These are phyloP conservation scores for Rhizophagus sp. DNA, from an alignment of 192 early-diverging fungal genomes.

Conservation along the genomic window DNA sequence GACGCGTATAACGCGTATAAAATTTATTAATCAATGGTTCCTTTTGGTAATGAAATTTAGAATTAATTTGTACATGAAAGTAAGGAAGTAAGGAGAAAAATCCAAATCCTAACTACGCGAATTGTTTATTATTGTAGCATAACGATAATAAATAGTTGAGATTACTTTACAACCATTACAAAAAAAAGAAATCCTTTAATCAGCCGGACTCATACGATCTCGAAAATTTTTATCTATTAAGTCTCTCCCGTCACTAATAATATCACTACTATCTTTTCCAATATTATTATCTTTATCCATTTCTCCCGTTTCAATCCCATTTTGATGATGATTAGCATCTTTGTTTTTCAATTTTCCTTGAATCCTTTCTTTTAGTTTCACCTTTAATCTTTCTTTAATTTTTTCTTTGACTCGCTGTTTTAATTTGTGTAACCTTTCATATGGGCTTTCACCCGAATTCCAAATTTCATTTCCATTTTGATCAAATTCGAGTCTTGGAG, in stretches of 20 bases:
- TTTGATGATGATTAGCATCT: background rate
- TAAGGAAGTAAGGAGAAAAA: too few species aligned
- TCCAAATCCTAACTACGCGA: too few species aligned
- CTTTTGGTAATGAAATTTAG: too few species aligned
- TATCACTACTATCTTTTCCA: background rate
- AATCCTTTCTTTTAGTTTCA: constrained; percentile 14
- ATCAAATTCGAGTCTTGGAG: constrained; percentile 32
- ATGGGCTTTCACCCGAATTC: constrained; percentile 29
- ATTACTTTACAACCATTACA: background rate
- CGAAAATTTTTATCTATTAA: background rate
- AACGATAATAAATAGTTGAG: too few species aligned
- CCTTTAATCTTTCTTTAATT: constrained; percentile 5
- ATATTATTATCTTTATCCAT: background rate
- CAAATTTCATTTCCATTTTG: constrained; percentile 27
- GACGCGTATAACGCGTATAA: too few species aligned
- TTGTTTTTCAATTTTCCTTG: background rate
- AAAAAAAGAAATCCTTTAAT: background rate
- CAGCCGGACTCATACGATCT: background rate
- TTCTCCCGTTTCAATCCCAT: background rate
- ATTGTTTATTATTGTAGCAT: too few species aligned
- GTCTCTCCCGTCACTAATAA: background rate
- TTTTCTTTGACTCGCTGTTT: constrained; percentile 9
- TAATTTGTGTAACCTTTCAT: constrained; percentile 10
- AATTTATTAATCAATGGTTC: too few species aligned
- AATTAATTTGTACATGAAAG: too few species aligned